Evolutionary conservation across 495 filamentous ascomycete genomes (phyloP).

Genomic region (Astrothelium macrocarpum): DNA sequence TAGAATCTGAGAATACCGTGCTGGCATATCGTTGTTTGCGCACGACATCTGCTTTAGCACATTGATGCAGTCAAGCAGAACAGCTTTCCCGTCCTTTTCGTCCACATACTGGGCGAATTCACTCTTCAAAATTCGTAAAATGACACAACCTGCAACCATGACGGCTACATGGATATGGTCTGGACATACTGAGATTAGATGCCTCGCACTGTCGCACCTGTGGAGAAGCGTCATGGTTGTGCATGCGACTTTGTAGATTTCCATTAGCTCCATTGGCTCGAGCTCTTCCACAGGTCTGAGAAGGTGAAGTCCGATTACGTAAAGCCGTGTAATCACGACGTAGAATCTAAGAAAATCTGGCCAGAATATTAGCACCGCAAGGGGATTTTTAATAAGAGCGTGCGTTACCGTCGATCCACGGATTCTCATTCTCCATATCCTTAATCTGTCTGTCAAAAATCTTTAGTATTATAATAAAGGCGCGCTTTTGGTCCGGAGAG

Average conservation of each 20-base stretch:
- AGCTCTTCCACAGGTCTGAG: neutral
- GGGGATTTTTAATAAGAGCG: neutral
- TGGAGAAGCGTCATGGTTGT: neutral
- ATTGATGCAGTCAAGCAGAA: neutral
- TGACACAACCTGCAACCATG: neutral
- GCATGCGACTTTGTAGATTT: neutral
- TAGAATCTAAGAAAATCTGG: neutral
- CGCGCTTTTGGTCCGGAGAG: neutral
- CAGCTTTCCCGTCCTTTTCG: neutral
- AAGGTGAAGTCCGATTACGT: neutral
- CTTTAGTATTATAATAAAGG: neutral
- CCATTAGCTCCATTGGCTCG: neutral
- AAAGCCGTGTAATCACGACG: neutral
- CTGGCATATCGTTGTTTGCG: neutral
- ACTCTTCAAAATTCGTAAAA: neutral
- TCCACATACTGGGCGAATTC: neutral
- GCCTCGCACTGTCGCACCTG: neutral
- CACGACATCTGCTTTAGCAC: neutral
- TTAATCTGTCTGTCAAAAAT: neutral
- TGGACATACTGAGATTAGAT: neutral
- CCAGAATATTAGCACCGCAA: neutral
- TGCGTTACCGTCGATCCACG: neutral
- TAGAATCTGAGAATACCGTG: neutral
- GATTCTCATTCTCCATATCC: conserved; percentile 1
- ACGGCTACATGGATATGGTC: neutral